These are phyloP conservation scores for Globisporangium paddicum DNA, from an alignment of 352 stramenopile species.

Conservation along the genomic window DNA sequence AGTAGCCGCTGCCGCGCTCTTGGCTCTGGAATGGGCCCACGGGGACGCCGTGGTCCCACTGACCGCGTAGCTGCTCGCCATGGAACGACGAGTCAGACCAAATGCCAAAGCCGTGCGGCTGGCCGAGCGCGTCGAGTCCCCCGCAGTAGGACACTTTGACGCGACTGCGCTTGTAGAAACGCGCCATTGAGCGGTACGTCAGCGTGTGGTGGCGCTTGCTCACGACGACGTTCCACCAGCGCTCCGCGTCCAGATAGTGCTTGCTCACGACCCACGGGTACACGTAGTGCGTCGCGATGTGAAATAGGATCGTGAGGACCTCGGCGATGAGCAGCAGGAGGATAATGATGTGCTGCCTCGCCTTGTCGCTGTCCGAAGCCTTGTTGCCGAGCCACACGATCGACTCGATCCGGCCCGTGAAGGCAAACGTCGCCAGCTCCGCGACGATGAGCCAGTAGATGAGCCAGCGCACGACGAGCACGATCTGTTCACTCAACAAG, in stretches of 20 bases:
- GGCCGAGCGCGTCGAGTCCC: slow-evolving; percentile 29
- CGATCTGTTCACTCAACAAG: slow-evolving; percentile 17
- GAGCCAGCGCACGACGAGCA: slow-evolving; percentile 46
- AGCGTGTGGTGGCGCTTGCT: slow-evolving; percentile 15
- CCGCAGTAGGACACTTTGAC: slow-evolving; percentile 46
- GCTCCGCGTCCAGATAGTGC: slow-evolving; percentile 21
- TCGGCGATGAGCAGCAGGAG: slow-evolving; percentile 33
- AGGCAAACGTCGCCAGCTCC: slow-evolving; percentile 19
- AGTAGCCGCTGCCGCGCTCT: slow-evolving; percentile 55
- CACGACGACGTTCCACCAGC: slow-evolving; percentile 37
- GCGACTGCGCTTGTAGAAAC: slow-evolving; percentile 23
- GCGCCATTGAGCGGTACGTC: slow-evolving; percentile 23
- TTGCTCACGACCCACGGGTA: slow-evolving; percentile 47
- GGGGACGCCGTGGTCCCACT: slow-evolving; percentile 53
- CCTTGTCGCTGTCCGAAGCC: slow-evolving; percentile 19
- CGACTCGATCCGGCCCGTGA: slow-evolving; percentile 19
- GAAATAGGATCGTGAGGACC: slow-evolving; percentile 32
- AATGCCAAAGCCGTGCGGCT: slow-evolving; percentile 50
- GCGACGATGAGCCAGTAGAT: slow-evolving; percentile 50
- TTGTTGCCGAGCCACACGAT: slow-evolving; percentile 23
- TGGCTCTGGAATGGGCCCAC: slow-evolving; percentile 53
- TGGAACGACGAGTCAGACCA: slow-evolving; percentile 65
- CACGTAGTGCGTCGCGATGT: slow-evolving; percentile 40
- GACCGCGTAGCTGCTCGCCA: slow-evolving; percentile 50
- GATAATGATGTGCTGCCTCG: slow-evolving; percentile 22